Evolutionary conservation across 2,329 filamentous ascomycete species (phyloP), one percentile per base, ranked within the genome.

Genomic region (Aspergillus oerlinghausenensis): DNA sequence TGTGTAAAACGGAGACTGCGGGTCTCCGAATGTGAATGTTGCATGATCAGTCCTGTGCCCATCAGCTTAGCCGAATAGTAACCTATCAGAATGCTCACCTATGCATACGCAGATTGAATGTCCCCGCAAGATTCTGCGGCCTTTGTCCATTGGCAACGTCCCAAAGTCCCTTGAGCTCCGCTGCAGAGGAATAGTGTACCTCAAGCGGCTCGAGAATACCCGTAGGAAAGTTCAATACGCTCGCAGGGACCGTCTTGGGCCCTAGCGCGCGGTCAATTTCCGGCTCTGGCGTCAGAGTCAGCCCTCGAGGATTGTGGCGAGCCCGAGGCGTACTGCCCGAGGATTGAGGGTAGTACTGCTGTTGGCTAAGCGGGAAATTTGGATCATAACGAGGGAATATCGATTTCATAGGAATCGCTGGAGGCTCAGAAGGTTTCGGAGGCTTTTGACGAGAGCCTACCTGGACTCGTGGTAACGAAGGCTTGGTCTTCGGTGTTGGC

Each of bases 361-460:
- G 76, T 55, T 73, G 68, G 29, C 57, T 66, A 38, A 74, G 63
- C 17, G 73, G 67, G 1, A 74, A 25, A 14, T 71, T 67, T 1
- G 73, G 72, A 57, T 79, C 68, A 57, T 77, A 77, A 9, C 65
- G 73, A 7, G 77, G 77, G 57, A 79, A 79, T 60, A 79, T 79
- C 4, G 77, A 79, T 55, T 64, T 72, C 60, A 79, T 77, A 10
- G 74, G 73, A 23, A 71, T 56, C 3, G 69, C 62, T 0, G 74
- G 72, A 3, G 75, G 70, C 9, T 54, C 57, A 9, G 65, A 64
- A 2, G 63, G 61, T 26, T 60, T 61, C 0, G 60, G 63, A 19
- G 63, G 58, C 51, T 60, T 58, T 4, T 66, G 61, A 2, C 58
- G 63, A 2, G 50, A 48, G 56, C 57, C n/a, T 58, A 52, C 23